Conservation (phyloP, 352 stramenopile genomes). For the Phytophthora constricta region DNA sequence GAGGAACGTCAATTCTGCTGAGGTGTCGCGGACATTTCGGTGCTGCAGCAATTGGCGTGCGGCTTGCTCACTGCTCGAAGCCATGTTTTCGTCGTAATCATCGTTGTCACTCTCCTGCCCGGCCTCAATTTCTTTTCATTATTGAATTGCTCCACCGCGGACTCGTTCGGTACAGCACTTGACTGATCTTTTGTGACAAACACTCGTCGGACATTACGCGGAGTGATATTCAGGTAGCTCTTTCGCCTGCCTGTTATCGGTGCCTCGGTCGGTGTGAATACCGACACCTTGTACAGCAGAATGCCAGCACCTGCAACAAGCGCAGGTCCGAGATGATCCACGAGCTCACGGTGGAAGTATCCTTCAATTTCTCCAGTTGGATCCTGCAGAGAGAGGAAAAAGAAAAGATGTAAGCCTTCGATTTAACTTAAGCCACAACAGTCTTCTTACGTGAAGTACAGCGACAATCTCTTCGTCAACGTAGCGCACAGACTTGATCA, state of each 20-base stretch:
- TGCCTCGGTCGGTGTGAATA: slow-evolving; percentile 66
- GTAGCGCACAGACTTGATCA: slow-evolving; percentile 85
- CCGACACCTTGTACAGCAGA: slow-evolving; percentile 72
- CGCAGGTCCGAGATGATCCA: slow-evolving; percentile 70
- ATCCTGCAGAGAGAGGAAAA: slow-evolving; percentile 50
- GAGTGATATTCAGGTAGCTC: slow-evolving; percentile 78
- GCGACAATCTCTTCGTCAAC: slow-evolving; percentile 85
- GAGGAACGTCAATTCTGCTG: slow-evolving; percentile 76
- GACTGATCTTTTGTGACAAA: slow-evolving; percentile 49
- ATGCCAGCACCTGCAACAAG: slow-evolving; percentile 56
- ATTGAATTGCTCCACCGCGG: slow-evolving; percentile 63
- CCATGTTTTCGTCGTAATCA: slow-evolving; percentile 34
- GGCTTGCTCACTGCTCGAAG: slow-evolving; percentile 31
- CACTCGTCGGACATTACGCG: slow-evolving; percentile 65
- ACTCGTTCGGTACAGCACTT: slow-evolving; percentile 28
- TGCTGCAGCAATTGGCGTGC: slow-evolving; percentile 46
- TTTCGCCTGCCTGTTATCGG: slow-evolving; percentile 51
- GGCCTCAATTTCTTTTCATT: slow-evolving; percentile 41
- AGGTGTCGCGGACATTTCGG: slow-evolving; percentile 59
- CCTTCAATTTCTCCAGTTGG: slow-evolving; percentile 78
- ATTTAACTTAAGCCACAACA: background rate
- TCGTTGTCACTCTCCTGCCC: slow-evolving; percentile 44
- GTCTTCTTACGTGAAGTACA: slow-evolving; percentile 61
- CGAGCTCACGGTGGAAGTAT: slow-evolving; percentile 84
- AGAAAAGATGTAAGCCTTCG: background rate